Evolutionary conservation across 108 stramenopile genomes (phyloP).

Genomic region (Cylindrotheca closterium): DNA sequence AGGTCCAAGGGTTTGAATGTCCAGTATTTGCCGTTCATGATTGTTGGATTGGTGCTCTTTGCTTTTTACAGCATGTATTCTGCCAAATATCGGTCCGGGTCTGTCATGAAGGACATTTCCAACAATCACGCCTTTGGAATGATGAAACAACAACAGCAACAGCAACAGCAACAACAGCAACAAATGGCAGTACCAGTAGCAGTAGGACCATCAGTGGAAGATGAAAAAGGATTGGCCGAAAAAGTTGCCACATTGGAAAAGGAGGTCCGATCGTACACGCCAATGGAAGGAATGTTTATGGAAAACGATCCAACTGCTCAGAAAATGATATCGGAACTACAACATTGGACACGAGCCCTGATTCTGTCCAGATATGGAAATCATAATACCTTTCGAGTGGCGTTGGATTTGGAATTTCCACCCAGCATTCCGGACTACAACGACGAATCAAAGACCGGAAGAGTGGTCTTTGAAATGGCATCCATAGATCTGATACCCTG

Average conservation of each 20-base stretch:
- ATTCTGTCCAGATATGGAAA: slow-evolving; percentile 54
- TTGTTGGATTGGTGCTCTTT: too few relatives aligned
- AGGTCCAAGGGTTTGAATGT: too few relatives aligned
- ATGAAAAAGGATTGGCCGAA: slow-evolving; percentile 18
- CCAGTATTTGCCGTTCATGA: too few relatives aligned
- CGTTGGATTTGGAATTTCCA: slow-evolving; percentile 74
- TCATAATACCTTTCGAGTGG: slow-evolving; percentile 55
- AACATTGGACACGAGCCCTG: slow-evolving; percentile 60
- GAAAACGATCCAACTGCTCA: slow-evolving; percentile 58
- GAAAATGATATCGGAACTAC: slow-evolving; percentile 44
- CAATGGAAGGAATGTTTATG: slow-evolving; percentile 62
- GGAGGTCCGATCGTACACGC: slow-evolving; percentile 64
- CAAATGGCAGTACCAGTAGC: too few relatives aligned
- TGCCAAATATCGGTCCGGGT: too few relatives aligned
- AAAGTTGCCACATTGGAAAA: slow-evolving; percentile 44
- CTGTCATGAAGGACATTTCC: too few relatives aligned
- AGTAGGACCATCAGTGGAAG: too few relatives aligned
- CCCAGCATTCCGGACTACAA: slow-evolving; percentile 58
- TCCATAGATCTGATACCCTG: slow-evolving; percentile 64
- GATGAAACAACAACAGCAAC: too few relatives aligned
- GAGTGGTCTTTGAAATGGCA: slow-evolving; percentile 65
- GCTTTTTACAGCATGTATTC: too few relatives aligned
- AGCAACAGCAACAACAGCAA: too few relatives aligned
- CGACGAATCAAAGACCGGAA: slow-evolving; percentile 39
- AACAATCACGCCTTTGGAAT: too few relatives aligned